Evolutionary conservation across 2,329 filamentous ascomycete species (phyloP).

Genomic region (Apiospora arundinis): DNA sequence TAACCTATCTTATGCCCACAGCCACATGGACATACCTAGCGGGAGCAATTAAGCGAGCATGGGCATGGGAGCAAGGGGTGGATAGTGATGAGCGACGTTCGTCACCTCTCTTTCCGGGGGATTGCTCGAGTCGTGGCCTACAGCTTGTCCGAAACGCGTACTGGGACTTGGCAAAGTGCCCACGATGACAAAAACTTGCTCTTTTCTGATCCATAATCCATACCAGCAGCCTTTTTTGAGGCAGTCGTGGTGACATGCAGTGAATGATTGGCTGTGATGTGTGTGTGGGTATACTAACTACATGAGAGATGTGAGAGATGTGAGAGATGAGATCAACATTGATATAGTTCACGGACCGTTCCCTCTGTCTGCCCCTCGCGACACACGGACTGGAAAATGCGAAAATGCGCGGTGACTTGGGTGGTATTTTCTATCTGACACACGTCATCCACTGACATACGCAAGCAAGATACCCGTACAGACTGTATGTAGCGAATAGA

Average conservation of each 20-base stretch:
- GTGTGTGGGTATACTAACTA: not conserved
- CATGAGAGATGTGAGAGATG: not conserved
- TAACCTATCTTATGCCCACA: not conserved
- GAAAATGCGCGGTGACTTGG: not conserved
- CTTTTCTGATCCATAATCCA: too few species aligned
- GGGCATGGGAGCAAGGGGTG: not conserved
- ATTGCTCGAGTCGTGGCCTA: not conserved
- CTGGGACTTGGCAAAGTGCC: not conserved
- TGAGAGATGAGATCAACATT: too few species aligned
- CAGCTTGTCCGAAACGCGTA: constrained; percentile 1
- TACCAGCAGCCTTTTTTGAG: not conserved
- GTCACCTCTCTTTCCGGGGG: not conserved
- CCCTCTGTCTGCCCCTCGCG: not conserved
- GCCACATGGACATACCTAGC: not conserved
- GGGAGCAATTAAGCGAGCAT: not conserved
- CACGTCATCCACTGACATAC: constrained; percentile 1
- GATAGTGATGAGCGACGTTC: not conserved
- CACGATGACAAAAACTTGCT: not conserved
- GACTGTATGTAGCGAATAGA: not conserved
- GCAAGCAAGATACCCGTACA: not conserved
- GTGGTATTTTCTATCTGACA: constrained; percentile 1
- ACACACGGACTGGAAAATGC: not conserved
- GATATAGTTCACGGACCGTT: not conserved
- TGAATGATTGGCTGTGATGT: not conserved
- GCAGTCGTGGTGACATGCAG: not conserved